Base-by-base conservation (phyloP, 2,329 filamentous ascomycete genomes). In the Cadophora gregata region DNA sequence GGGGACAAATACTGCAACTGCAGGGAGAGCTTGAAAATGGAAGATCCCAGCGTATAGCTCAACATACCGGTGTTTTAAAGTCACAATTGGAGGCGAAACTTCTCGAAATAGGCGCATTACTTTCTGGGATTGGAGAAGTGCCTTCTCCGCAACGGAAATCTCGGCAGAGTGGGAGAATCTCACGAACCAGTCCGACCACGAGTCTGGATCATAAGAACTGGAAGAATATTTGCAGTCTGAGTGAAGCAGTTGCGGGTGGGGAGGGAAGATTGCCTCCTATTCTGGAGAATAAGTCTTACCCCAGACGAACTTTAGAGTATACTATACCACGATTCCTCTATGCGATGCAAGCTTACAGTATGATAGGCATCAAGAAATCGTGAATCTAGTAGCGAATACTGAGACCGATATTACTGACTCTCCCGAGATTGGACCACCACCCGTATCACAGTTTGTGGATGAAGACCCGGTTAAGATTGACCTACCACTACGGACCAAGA, bases 71-170 rank as follows among this genome's bases (percentile, higher is more conserved):
- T 67, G 84, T 84, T n/a, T 87, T 94, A 72, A 93, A 90, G 76
- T 83, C 84, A 55, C 86, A 89, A 77, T 81, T 96, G 69, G 89
- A 93, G 75, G 83, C 85, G 2, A 93, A 94, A 78, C 82, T 96
- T 24, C 80, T 85, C 38, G 90, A 94, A 80, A 86, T 93, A 79
- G 85, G 87, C 33, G 82, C 84, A 3, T 81, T 95, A 70, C 84
- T 96, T 12, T 87, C 85, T 53, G 85, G 85, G 31, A 82, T 95
- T 51, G 90, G 89, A 6, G 75, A 84, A 48, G 86, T 89, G 71
- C 86, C 87, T 42, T 84, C 87, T 21, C 78, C 78, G 70, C 86
- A 85, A 73, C 78, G 80, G 53, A 84, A 78, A 66, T 78, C 80
- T 53, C 75, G 79, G 27, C 80, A 80, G 59, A 78, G 76, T 14